Evolutionary conservation across 2,329 filamentous ascomycete genomes (phyloP), one percentile per base, ranked within the genome.

Genomic region (Pseudohalonectria lignicola): DNA sequence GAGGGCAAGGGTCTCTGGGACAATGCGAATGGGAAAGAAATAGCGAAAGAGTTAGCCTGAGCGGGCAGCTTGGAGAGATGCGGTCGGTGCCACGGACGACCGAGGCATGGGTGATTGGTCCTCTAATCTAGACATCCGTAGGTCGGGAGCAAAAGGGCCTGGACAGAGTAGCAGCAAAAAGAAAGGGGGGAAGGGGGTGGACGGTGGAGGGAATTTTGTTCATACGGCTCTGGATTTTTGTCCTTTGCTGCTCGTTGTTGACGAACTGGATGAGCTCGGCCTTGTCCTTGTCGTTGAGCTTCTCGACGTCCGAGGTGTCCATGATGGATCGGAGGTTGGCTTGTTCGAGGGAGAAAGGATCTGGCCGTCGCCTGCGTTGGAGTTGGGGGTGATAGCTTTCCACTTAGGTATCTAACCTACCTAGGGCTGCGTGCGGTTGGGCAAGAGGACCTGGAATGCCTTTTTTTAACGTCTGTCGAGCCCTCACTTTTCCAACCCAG

Each of bases 261-360:
- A 95, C 71, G 61, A 94, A 90, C 55, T 86, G 79, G 53, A 86
- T 84, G 31, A 98, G 74, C 63, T 96, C 87, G 47, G 77, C 70
- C 72, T 87, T 92, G 63, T 95, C 87, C 54, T 75, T 74, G 43
- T 85, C 79, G 52, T 75, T 82, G 56, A 95, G 80, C 62, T 78
- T 79, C 52, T 76, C 74, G 48, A 90, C 65, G 54, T 88, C 83
- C 53, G 78, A 52, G 43, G 70, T 63, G 41, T 67, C 63, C 54
- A 74, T 39, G 18, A 35, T 38, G 26, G 47, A 18, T n/a, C n/a
- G n/a, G n/a, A n/a, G n/a, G n/a, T n/a, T n/a, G n/a, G 18, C 42
- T 31, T 10, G 41, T 32, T 9, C 16, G 30, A 9, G 30, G 30
- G 15, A 32, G 7, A 9, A 9, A 17, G 30, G 30, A 32, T 11